Evolutionary conservation across 2,329 filamentous ascomycete genomes (phyloP), one percentile per base, ranked within the genome.

Genomic region (Clarireedia homoeocarpa): DNA sequence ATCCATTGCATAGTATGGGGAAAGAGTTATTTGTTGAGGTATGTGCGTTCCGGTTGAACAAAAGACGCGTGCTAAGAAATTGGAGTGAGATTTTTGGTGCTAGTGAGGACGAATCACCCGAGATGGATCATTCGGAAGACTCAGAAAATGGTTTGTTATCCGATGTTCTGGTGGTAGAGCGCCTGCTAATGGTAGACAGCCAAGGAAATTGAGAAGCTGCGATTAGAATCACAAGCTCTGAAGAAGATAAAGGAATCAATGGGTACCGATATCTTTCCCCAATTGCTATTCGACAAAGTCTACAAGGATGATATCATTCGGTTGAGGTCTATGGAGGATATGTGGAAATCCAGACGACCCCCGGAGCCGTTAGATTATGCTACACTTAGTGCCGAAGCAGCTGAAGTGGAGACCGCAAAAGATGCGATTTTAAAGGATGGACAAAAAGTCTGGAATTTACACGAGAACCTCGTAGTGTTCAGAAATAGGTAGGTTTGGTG

Each of bases 1-100:
- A 97, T 99, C 45, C 94, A 99, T 73, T 97, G 94, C 74, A 99
- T 99, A 59, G 92, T 99, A 2, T 99, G 94, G 94, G 92, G 83
- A 20, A 99, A 97, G 74, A 96, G 91, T 70, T 99, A 97, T 70
- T 79, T 99, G 7, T 81, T 99, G 59, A 94, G 90, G 78, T 75
- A 66, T 59, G 68, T 61, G 38, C 20, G 23, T 6, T 6, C 26
- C 26, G 27, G 20, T 23, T 4, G 10, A 9, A 40, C 6, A 38
- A 54, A 49, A 20, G 26, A n/a, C 40, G n/a, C 17, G 69, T 75
- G 58, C 64, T 53, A 72, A 53, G 6, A 24, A 24, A 17, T 46
- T n/a, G 1, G 48, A 79, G 76, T 62, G 94, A 99, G 71, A 84
- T 99, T 6, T 99, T 96, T 65, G 94, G 94, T 17, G 83, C 84